Percentiles rank a stretch among this genome's conserved stretches.
These are phyloP conservation scores for Starmerella bacillaris DNA, from an alignment of 805 yeast species.

Conservation along the genomic window DNA sequence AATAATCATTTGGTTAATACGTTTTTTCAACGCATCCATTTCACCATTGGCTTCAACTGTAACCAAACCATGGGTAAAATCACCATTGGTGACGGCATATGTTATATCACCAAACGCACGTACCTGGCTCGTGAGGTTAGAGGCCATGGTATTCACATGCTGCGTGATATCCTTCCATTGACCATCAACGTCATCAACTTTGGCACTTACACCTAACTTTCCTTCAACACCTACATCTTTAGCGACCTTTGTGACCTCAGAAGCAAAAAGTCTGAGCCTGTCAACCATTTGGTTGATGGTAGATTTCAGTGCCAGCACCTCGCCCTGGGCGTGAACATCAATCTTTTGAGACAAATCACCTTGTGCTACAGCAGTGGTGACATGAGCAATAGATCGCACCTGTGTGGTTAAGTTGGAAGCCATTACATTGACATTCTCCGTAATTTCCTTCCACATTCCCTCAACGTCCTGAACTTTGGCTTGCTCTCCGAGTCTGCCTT, in stretches of 20 bases:
- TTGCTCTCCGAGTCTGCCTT: conserved; percentile 78
- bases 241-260: conserved; percentile 78
- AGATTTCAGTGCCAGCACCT: conserved; percentile 63
- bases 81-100: conserved; percentile 89
- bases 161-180: conserved; percentile 83
- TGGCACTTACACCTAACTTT: conserved; percentile 81
- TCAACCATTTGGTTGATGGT: conserved; percentile 91
- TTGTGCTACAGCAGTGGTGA: conserved; percentile 80
- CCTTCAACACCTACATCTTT: conserved; percentile 89
- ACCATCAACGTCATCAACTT: conserved; percentile 79
- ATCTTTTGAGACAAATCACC: conserved; percentile 76
- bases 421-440: conserved; percentile 76
- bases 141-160: conserved; percentile 84
- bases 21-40: conserved; percentile 45
- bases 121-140: conserved; percentile 81
- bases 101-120: conserved; percentile 87
- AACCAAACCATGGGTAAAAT: conserved; percentile 61
- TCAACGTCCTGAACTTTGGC: conserved; percentile 64
- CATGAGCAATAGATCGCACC: conserved; percentile 76
- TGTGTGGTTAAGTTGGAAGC: conserved; percentile 73
- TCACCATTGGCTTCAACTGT: conserved; percentile 87
- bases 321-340: conserved; percentile 81
- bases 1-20: conserved; percentile 64
- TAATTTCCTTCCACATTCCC: conserved; percentile 73
- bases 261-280: conserved; percentile 68